Percentiles rank a stretch among this genome's conserved stretches.
Conservation (phyloP, 805 yeast species). For the Saturnispora hagleri region DNA sequence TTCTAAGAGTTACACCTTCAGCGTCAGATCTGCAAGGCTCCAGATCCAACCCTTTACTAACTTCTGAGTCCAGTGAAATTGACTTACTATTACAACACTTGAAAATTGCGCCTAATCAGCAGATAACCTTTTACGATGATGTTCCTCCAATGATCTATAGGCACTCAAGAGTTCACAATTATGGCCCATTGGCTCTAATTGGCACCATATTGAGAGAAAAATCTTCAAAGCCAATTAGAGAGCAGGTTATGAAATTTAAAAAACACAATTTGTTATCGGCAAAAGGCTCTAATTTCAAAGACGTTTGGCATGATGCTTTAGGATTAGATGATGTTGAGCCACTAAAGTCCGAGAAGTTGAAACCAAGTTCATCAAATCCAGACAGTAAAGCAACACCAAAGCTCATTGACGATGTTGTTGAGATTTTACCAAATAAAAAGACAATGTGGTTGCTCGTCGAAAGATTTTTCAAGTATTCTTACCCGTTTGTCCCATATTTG, state of each 20-base stretch:
- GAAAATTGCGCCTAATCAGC: conserved; percentile 25
- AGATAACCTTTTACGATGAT: conserved; percentile 34
- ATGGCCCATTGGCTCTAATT: conserved; percentile 46
- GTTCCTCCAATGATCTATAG: conserved; percentile 34
- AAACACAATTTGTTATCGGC: conserved; percentile 8
- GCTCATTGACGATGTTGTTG: conserved; percentile 25
- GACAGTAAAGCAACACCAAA: conserved; percentile 8
- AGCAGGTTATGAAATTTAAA: conserved; percentile 17
- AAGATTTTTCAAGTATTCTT: conserved; percentile 35
- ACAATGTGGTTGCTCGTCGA: conserved; percentile 38
- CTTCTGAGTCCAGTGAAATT: neutral
- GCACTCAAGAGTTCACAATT: conserved; percentile 34
- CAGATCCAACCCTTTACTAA: neutral
- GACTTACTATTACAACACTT: conserved; percentile 4
- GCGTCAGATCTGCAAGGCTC: neutral
- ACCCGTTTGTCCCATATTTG: conserved; percentile 40
- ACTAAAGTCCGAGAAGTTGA: conserved; percentile 4
- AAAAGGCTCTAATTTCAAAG: conserved; percentile 20
- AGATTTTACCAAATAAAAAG: conserved; percentile 34
- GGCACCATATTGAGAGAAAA: conserved; percentile 41
- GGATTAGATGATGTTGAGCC: conserved; percentile 32
- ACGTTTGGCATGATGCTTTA: conserved; percentile 29
- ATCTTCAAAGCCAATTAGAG: conserved; percentile 30
- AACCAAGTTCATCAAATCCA: neutral
- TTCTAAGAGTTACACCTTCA: neutral